Percentiles rank a stretch among this genome's conserved stretches.
These are phyloP conservation scores for Fusarium newnesense DNA, from an alignment of 2,329 filamentous ascomycete species.

Conservation along the genomic window DNA sequence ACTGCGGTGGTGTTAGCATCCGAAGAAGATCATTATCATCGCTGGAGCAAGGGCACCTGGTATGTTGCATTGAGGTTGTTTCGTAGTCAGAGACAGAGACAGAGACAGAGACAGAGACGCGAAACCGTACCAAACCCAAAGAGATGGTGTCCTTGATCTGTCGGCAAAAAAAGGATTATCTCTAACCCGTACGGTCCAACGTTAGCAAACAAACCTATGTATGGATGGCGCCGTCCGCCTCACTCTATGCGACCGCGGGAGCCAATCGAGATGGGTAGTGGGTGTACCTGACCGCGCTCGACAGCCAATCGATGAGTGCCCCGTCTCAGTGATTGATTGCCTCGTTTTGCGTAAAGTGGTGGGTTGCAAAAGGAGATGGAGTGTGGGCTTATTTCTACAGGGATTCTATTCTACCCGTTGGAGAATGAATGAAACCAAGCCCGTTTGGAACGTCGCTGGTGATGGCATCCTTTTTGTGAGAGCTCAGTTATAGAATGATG, in stretches of 20 bases:
- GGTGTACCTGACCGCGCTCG: slow-evolving; percentile 34
- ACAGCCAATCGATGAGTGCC: slow-evolving; percentile 42
- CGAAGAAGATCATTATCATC: slow-evolving; percentile 23
- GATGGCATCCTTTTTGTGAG: slow-evolving; percentile 28
- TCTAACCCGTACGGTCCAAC: slow-evolving; percentile 2
- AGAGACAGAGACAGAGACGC: neutral
- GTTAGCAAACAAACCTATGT: neutral
- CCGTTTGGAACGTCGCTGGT: slow-evolving; percentile 16
- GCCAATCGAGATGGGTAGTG: slow-evolving; percentile 41
- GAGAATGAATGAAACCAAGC: slow-evolving; percentile 15
- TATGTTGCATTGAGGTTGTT: slow-evolving; percentile 30
- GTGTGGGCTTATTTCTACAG: slow-evolving; percentile 17
- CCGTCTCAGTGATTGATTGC: slow-evolving; percentile 44
- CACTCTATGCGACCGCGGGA: slow-evolving; percentile 40
- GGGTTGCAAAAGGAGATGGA: slow-evolving; percentile 37
- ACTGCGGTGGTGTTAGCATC: slow-evolving; percentile 11
- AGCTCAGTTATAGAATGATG: slow-evolving; percentile 14
- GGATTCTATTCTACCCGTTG: slow-evolving; percentile 28
- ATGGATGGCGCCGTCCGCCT: slow-evolving; percentile 40
- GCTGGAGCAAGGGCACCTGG: slow-evolving; percentile 6
- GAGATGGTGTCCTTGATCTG: slow-evolving; percentile 29
- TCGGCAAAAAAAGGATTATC: slow-evolving; percentile 5
- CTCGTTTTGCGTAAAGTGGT: slow-evolving; percentile 42
- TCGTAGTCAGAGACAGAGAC: neutral
- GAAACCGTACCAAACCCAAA: neutral